Evolutionary conservation across 116 monocot genomes (phyloP), one percentile per base, ranked within the genome.

Genomic region (Papilionanthe hybrid): DNA sequence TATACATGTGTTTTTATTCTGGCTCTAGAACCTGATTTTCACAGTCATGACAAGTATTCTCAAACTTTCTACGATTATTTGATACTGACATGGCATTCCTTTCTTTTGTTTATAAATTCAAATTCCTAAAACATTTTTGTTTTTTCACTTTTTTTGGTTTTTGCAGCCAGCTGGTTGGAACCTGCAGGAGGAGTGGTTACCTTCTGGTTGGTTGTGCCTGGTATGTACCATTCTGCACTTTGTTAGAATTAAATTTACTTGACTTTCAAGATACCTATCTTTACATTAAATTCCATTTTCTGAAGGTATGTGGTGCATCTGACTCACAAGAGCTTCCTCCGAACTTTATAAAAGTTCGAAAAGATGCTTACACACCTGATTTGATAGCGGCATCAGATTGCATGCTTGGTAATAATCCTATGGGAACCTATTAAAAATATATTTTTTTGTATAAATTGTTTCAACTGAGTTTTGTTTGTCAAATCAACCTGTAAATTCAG

Each of bases 281-380:
- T 76, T 9, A 57, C 22, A 48, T 9, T 25, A 42, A 37, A 5
- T 18, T 71, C n/a, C 20, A 41, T 58, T n/a, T 78, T 73, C 8
- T 30, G 56, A 81, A 98, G 98, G 98, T 98, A 12, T 98, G 98
- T 86, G 98, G 94, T 82, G 92, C 94, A 80, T 89, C 89, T 63
- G 91, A 97, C 47, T 94, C 82, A 41, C 94, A 97, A 88, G 88
- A 83, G 72, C 88, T 94, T 85, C 97, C 97, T 84, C 88, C 88
- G 82, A 97, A 97, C 84, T 97, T 92, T 77, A 79, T 94, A 79
- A 94, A 83, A 81, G 94, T 97, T 79, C 81, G 91, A 82, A 92
- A 97, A 83, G 94, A 97, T 89, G 89, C 83, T 50, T 97, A 97
- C 63, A 97, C 97, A 56, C 94, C 97, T 88, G 97, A 97, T 79